Evolutionary conservation across 2,329 filamentous ascomycete species (phyloP).

Genomic region (Pseudopyricularia javanii): DNA sequence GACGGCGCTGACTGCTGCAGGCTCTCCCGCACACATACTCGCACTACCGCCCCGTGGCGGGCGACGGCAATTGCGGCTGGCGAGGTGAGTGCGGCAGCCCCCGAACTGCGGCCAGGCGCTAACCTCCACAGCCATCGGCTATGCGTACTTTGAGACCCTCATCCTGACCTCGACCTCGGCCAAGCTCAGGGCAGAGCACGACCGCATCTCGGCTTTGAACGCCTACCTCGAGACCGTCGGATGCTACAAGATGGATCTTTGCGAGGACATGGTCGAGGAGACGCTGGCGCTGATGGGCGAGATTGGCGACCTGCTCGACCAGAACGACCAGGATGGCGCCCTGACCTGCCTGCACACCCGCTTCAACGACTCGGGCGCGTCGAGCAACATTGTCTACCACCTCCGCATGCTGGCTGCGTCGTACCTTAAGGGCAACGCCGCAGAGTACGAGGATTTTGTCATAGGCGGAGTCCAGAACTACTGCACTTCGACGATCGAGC

Average conservation of each 20-base stretch:
- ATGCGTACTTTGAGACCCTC: slow-evolving; percentile 83
- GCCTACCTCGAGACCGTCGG: slow-evolving; percentile 59
- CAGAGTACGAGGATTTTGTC: slow-evolving; percentile 62
- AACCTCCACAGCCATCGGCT: slow-evolving; percentile 60
- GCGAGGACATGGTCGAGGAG: slow-evolving; percentile 75
- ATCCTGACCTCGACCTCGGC: slow-evolving; percentile 52
- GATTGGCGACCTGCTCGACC: slow-evolving; percentile 45
- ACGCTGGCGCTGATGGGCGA: slow-evolving; percentile 56
- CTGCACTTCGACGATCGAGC: slow-evolving; percentile 58
- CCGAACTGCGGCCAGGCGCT: too few species aligned
- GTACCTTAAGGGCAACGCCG: slow-evolving; percentile 66
- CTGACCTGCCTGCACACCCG: slow-evolving; percentile 41
- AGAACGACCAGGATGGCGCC: slow-evolving; percentile 37
- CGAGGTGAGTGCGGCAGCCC: slow-evolving; percentile 56
- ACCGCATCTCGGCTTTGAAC: slow-evolving; percentile 59
- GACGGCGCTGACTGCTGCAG: slow-evolving; percentile 27
- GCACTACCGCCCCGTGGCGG: slow-evolving; percentile 75
- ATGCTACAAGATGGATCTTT: slow-evolving; percentile 56
- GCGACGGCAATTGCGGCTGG: slow-evolving; percentile 96
- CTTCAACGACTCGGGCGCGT: slow-evolving; percentile 61
- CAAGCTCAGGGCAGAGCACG: slow-evolving; percentile 57
- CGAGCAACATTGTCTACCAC: slow-evolving; percentile 76
- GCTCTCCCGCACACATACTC: slow-evolving; percentile 73
- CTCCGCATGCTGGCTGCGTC: slow-evolving; percentile 70
- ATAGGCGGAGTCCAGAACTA: slow-evolving; percentile 51